Conservation (phyloP, 148 eudicot species). For the Rhododendron ferrugineum region DNA sequence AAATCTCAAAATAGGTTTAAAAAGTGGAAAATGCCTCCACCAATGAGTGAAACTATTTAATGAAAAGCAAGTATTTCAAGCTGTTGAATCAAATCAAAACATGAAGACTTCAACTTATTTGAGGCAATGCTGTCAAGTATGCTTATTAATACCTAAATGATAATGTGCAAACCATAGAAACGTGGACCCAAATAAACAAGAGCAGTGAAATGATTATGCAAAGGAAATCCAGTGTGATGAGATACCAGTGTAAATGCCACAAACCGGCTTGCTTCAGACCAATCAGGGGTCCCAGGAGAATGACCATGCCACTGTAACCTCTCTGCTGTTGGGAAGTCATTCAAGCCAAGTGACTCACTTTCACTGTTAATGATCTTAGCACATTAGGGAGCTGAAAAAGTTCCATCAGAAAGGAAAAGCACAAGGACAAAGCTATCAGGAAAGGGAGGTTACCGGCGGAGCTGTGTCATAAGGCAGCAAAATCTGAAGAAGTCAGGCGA, state of each 20-base stretch:
- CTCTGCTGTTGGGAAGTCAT: constrained; percentile 92
- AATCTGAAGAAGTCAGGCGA: constrained; percentile 81
- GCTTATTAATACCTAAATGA: neutral
- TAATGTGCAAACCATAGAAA: neutral
- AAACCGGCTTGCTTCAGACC: constrained; percentile 88
- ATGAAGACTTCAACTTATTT: neutral
- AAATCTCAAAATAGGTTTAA: neutral
- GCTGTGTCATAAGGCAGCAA: constrained; percentile 67
- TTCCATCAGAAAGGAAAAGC: constrained; percentile 5
- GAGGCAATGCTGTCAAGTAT: neutral
- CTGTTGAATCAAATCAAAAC: neutral
- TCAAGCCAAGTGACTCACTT: constrained; percentile 82
- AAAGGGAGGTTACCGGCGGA: constrained; percentile 57
- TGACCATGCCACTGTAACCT: constrained; percentile 97
- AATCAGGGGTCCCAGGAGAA: constrained; percentile 65
- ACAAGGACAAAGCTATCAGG: neutral
- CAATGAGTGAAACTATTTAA: neutral
- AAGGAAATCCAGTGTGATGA: neutral
- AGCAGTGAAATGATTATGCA: neutral
- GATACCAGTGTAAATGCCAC: constrained; percentile 88
- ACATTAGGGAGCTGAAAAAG: constrained; percentile 3
- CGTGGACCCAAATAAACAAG: neutral
- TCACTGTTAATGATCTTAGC: constrained; percentile 39
- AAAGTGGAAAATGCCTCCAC: neutral
- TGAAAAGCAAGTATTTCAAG: neutral